Base-by-base conservation (phyloP, 805 yeast species). In the Spathaspora gorwiae region DNA sequence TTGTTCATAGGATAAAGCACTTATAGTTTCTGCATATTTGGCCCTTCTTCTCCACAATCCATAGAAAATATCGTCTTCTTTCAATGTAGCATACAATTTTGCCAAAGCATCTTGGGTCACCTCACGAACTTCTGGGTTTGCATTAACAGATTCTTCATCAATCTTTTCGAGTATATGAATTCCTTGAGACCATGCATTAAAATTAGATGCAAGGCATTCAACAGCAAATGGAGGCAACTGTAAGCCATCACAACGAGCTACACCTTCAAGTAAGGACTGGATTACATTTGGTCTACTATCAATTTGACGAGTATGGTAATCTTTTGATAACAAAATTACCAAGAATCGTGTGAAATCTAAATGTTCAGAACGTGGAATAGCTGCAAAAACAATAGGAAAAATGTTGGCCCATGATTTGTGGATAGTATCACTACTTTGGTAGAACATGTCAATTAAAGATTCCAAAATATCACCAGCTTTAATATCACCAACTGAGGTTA, bases 1-100 rank as follows among this genome's bases (percentile, higher is more conserved):
- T 62, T 94, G 99, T 62, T 94, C 99, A 59, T 83, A 92, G 0
- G 97, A 87, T 27, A 95, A 69, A 0, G 98, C 99, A 36, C 94
- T 80, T 49, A 87, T 89, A 0, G 99, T 94, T 60, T 94, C 97
- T 7, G 85, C 77, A 60, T 92, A 94, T 64, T 92, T 92, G 7
- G 98, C 96, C 47, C 97, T 78, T 62, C 98, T 78, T 68, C 98
- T 81, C 99, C 99, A 94, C 53, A 90, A 74, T 3, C 99, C 99
- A 61, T 94, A 94, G 61, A 90, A 94, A 90, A 92, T 87, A 57
- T 94, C 99, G 44, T 88, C 95, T 56, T 94, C 99, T 55, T 89
- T 95, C 43, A 94, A 66, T 7, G 85, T 80, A 5, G 96, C 83
- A 56, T 92, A 94, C 62, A 92, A 70, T 65, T 95, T 97, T 32